These are phyloP conservation scores for Phytophthora crassamura DNA, from an alignment of 352 stramenopile genomes.

Conservation along the genomic window DNA sequence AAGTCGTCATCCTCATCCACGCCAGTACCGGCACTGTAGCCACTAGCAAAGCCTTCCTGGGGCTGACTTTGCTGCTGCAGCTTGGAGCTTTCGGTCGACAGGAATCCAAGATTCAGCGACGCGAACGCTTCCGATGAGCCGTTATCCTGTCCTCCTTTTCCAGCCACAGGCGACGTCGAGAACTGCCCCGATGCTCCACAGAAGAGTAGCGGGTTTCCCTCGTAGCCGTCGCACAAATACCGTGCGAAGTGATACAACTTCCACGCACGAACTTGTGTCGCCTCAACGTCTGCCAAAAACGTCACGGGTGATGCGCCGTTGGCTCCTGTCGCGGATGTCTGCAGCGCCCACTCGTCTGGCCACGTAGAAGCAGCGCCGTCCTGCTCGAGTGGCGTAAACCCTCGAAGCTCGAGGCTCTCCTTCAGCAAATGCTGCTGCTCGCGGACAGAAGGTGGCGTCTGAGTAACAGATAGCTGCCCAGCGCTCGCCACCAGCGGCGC, in stretches of 20 bases:
- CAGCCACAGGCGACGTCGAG: constrained; percentile 29
- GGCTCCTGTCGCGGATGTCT: constrained; percentile 23
- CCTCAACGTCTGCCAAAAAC: constrained; percentile 49
- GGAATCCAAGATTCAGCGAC: constrained; percentile 42
- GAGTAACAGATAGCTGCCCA: constrained; percentile 16
- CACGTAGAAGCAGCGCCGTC: constrained; percentile 9
- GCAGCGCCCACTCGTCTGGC: constrained; percentile 37
- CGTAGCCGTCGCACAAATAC: constrained; percentile 66
- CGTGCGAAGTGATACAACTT: constrained; percentile 65
- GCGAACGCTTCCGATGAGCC: constrained; percentile 18
- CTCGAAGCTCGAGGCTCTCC: constrained; percentile 75
- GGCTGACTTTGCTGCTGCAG: constrained; percentile 17
- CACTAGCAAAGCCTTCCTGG: constrained; percentile 13
- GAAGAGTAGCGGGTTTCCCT: constrained; percentile 69
- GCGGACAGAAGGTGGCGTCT: constrained; percentile 30
- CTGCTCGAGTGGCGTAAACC: constrained; percentile 64
- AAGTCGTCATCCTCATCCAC: constrained; percentile 76
- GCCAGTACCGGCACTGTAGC: constrained; percentile 6
- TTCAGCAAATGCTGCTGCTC: constrained; percentile 66
- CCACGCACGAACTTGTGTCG: constrained; percentile 63
- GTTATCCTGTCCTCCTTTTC: constrained; percentile 29
- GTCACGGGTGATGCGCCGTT: constrained; percentile 21
- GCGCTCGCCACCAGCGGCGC: constrained; percentile 28
- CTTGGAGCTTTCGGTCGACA: constrained; percentile 27
- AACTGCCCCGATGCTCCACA: constrained; percentile 34